phyloP scores from a whole-genome alignment of 2,329 filamentous ascomycete genomes.

The Nemania abortiva region DNA sequence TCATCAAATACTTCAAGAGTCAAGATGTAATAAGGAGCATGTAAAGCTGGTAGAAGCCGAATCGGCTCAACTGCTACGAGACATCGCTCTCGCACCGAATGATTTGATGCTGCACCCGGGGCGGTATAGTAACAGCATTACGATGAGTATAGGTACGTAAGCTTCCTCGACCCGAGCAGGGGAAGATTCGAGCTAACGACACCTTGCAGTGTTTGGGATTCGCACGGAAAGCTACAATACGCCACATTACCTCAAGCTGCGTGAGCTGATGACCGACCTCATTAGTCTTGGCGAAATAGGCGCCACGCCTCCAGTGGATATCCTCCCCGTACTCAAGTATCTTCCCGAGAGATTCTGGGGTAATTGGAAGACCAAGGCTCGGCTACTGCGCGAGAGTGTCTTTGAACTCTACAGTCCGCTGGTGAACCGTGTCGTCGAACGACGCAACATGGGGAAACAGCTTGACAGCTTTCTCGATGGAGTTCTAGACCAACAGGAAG shows the following conservation, averaged over 20 bases:
- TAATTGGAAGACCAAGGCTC: constrained; percentile 24
- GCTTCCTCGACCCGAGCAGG: no score
- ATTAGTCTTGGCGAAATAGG: constrained; percentile 18
- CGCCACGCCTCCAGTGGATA: constrained; percentile 35
- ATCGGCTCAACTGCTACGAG: constrained; percentile 23
- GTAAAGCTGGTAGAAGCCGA: constrained; percentile 24
- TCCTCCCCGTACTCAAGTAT: constrained; percentile 33
- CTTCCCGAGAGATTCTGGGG: constrained; percentile 27
- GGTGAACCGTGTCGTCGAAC: not conserved
- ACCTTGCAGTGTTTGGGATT: constrained; percentile 21
- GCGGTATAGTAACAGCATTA: constrained; percentile 27
- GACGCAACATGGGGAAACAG: not conserved
- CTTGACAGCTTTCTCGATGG: constrained; percentile 27
- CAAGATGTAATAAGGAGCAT: constrained; percentile 22
- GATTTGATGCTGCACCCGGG: constrained; percentile 23
- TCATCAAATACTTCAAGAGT: constrained; percentile 19
- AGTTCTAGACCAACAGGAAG: constrained; percentile 27
- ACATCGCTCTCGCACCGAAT: constrained; percentile 1
- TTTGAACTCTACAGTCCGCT: not conserved
- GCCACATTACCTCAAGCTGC: constrained; percentile 15
- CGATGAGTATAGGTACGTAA: constrained; percentile 17
- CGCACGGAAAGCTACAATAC: constrained; percentile 13
- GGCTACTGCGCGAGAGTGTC: constrained; percentile 1
- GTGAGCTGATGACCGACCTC: constrained; percentile 2
- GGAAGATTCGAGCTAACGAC: not conserved